A percentile compares a stretch with the other conserved stretches of the same genome.
phyloP scores from a whole-genome alignment of 768 basidiomycete species.

The Kwoniella sp. region DNA sequence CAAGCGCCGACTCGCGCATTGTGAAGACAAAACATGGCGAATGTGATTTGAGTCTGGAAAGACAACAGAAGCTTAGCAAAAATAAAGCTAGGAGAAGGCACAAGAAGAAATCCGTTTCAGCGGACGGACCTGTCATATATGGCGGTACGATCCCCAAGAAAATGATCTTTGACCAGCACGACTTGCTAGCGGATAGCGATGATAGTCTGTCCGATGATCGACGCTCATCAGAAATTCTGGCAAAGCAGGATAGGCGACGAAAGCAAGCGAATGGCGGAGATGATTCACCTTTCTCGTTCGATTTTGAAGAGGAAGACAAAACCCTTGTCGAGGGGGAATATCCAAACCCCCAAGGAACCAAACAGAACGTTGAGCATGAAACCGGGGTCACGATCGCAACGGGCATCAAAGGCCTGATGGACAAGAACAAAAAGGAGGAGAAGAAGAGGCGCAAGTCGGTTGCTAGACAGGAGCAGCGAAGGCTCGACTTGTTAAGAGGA shows the following conservation, averaged over 20 bases:
- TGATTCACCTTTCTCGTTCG: constrained; percentile 30
- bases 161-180: constrained; percentile 15
- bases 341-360: neutral
- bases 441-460: constrained; percentile 31
- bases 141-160: constrained; percentile 16
- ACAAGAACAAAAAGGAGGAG: constrained; percentile 15
- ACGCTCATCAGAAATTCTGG: neutral
- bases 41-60: neutral
- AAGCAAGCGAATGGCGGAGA: neutral
- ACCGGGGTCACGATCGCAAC: neutral
- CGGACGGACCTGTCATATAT: constrained; percentile 1
- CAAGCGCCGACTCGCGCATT: no score
- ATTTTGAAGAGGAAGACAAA: neutral
- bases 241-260: neutral
- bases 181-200: neutral
- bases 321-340: neutral
- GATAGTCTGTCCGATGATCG: neutral
- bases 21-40: no score
- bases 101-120: neutral
- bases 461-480: constrained; percentile 36
- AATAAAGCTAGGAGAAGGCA: neutral
- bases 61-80: neutral
- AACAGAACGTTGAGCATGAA: neutral
- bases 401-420: neutral
- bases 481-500: constrained; percentile 47